A percentile compares a stretch with the other conserved stretches of the same genome.
phyloP scores from a whole-genome alignment of 1,139 yeast genomes.

The Meyerozyma guilliermondii region DNA sequence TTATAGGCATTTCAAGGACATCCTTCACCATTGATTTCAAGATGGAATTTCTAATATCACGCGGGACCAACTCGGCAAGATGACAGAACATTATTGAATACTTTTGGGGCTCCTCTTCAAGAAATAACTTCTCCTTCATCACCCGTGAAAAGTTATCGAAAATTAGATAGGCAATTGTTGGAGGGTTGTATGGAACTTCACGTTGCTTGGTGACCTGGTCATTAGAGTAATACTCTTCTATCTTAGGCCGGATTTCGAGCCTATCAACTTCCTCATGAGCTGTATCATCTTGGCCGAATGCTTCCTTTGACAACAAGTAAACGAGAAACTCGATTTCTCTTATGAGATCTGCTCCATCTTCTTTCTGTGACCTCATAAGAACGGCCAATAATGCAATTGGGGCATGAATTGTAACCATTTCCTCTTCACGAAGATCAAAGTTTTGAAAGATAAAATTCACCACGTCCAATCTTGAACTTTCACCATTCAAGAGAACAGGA shows the following conservation, averaged over 20 bases:
- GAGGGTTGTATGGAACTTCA: not conserved
- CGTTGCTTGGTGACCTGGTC: not conserved
- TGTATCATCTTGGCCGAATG: not conserved
- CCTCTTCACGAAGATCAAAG: conserved; percentile 80
- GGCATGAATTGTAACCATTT: conserved; percentile 69
- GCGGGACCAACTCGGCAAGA: not conserved
- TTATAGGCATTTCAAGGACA: conserved; percentile 9
- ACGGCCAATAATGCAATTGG: conserved; percentile 62
- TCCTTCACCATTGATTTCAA: not conserved
- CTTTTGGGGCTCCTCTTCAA: not conserved
- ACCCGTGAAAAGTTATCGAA: not conserved
- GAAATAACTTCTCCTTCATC: not conserved
- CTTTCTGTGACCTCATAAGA: conserved; percentile 10
- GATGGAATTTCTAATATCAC: not conserved
- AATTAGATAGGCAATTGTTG: not conserved
- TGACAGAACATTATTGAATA: not conserved
- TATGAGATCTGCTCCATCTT: conserved; percentile 18
- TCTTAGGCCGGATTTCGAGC: not conserved
- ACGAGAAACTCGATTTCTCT: conserved; percentile 34
- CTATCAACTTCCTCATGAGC: not conserved
- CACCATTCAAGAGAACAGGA: conserved; percentile 20
- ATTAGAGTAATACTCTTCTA: conserved; percentile 4
- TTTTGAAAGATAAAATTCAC: conserved; percentile 54
- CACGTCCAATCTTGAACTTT: conserved; percentile 29
- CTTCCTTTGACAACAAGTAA: conserved; percentile 41